Evolutionary conservation across 1,284 basidiomycete species (phyloP), one percentile per base, ranked within the genome.

Genomic region (Cerrena zonata): DNA sequence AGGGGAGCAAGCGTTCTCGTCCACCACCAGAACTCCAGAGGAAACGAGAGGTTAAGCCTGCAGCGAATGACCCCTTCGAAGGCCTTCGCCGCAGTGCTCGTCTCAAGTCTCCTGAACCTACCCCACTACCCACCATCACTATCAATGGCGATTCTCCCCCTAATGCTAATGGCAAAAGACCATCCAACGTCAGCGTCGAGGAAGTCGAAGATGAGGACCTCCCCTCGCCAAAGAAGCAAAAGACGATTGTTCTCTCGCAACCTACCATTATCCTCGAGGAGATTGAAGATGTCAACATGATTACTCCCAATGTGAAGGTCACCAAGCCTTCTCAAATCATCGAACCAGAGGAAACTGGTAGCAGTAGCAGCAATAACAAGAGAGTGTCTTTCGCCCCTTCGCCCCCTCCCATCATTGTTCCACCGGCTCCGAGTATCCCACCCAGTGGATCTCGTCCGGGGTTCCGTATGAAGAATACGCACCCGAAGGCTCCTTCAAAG

Each of bases 1-100:
- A 86, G 85, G 84, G 84, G 55, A 84, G 78, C 59, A 86, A 84
- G 62, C 80, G 84, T 44, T 77, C 82, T 47, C 76, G 84, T 42
- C 83, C 85, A 12, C 80, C 81, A n/a, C 64, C 69, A 2, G 71
- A 71, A 48, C 54, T 71, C 10, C 39, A 40, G 37, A 63, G 62
- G 54, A 45, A 55, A 5, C 56, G 60, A 3, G 54, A 54, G 47
- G 54, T 54, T 34, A 30, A 47, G 40, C 41, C 47, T 18, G 53
- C 50, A 1, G 58, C 24, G 41, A 49, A n/a, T 23, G 30, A 34
- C 7, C 7, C 50, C 18, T 48, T 56, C 25, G 52, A 52, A 18
- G 51, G 50, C 2, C 49, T 56, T 13, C 61, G 63, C 10, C 58
- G 63, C 2, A 64, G 59, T 27, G 40, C 59, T 3, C 61, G 61